phyloP scores from a whole-genome alignment of 805 yeast species.

The Wickerhamiella kurtzmanii region DNA sequence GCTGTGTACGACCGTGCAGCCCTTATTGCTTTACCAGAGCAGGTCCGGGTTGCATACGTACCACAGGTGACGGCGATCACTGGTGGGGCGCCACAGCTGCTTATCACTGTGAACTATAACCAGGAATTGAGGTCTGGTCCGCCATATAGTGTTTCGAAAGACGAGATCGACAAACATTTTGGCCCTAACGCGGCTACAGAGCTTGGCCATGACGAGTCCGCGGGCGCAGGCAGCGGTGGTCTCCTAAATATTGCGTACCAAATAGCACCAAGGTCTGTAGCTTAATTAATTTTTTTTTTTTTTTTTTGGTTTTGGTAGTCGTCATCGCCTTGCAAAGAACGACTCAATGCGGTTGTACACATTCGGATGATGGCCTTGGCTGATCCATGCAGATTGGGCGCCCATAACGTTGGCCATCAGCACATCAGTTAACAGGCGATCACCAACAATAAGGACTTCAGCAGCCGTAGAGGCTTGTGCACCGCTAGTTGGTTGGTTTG shows the following conservation, averaged over 20 bases:
- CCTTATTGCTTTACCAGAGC: conserved; percentile 11
- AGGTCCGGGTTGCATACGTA: conserved; percentile 6
- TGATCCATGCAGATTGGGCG: conserved; percentile 68
- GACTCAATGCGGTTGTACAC: conserved; percentile 14
- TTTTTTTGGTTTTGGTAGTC: background rate
- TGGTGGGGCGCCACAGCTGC: conserved; percentile 10
- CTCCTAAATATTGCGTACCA: background rate
- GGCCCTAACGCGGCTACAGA: background rate
- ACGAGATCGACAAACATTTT: background rate
- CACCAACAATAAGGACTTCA: conserved; percentile 81
- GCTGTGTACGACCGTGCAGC: conserved; percentile 15
- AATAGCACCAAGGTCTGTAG: no score
- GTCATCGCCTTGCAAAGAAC: conserved; percentile 11
- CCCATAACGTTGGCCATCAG: conserved; percentile 94
- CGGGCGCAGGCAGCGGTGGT: background rate
- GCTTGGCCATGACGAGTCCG: background rate
- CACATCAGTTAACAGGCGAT: conserved; percentile 79
- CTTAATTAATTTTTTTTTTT: background rate
- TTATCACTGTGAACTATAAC: conserved; percentile 10
- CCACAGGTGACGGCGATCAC: conserved; percentile 8
- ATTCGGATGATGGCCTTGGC: conserved; percentile 48
- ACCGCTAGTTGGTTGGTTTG: conserved; percentile 40
- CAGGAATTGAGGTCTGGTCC: background rate
- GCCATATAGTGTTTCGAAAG: background rate
- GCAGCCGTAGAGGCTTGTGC: conserved; percentile 32